Evolutionary conservation across 225 moss, liverwort and hornwort species (phyloP).

Genomic region (Pleurozium schreberi): DNA sequence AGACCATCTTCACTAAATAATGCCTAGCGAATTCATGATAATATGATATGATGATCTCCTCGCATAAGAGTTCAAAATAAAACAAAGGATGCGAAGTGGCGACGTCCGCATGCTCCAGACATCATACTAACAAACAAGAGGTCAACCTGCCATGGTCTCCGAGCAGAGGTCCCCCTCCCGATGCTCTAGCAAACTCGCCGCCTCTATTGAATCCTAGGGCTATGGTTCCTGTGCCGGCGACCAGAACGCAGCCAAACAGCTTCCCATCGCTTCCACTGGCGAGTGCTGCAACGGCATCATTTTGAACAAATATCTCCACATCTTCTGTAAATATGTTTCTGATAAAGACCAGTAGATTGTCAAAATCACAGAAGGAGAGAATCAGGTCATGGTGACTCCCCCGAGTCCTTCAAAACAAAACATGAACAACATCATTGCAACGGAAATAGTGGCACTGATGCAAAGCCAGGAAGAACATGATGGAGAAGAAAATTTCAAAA

Average conservation of each 20-base stretch:
- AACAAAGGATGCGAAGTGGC: background rate
- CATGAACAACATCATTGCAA: background rate
- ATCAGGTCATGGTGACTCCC: background rate
- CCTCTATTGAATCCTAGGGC: constrained; percentile 65
- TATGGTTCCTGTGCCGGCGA: constrained; percentile 83
- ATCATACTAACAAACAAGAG: background rate
- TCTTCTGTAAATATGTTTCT: constrained; percentile 58
- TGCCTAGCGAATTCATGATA: background rate
- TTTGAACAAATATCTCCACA: constrained; percentile 68
- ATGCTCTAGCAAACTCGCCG: constrained; percentile 64
- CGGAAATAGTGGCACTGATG: background rate
- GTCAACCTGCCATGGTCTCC: constrained; percentile 86
- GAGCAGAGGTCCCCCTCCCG: constrained; percentile 71
- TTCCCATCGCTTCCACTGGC: constrained; percentile 72
- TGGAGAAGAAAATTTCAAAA: background rate
- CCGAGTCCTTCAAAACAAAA: background rate
- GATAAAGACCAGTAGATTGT: background rate
- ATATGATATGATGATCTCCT: background rate
- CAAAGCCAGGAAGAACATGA: background rate
- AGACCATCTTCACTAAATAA: background rate
- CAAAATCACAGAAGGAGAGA: background rate
- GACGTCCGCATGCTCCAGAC: background rate
- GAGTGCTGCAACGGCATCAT: constrained; percentile 83
- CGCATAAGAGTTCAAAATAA: background rate
- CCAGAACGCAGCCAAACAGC: constrained; percentile 76